Conservation (phyloP, 75 land plant genomes). For the Pinus taeda region DNA sequence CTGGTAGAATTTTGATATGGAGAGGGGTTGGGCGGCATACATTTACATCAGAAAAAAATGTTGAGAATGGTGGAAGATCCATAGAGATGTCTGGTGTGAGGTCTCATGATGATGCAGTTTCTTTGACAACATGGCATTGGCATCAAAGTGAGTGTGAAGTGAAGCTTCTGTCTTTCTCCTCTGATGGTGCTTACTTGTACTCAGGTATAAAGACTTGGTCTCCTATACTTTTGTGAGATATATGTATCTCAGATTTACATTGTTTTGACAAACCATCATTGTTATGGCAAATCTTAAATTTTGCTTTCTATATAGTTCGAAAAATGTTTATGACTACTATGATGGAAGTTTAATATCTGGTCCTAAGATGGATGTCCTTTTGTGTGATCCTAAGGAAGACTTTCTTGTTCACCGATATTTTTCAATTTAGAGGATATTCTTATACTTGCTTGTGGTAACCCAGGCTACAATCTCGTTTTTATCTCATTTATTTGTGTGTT, state of each 20-base stretch:
- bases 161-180: conserved; percentile 61
- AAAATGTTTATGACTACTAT: neutral
- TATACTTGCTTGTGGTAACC: no score
- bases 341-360: neutral
- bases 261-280: neutral
- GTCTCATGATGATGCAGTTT: conserved; percentile 82
- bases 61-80: conserved; percentile 19
- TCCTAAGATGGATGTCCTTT: neutral
- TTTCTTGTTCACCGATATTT: neutral
- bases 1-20: conserved; percentile 89
- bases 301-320: neutral
- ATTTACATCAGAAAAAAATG: conserved; percentile 16
- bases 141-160: conserved; percentile 64
- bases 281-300: neutral
- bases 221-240: neutral
- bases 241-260: neutral
- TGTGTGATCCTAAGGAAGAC: neutral
- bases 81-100: conserved; percentile 46
- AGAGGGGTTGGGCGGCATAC: conserved; percentile 64
- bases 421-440: neutral
- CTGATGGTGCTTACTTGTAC: conserved; percentile 83
- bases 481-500: neutral
- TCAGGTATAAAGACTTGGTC: conserved; percentile 48
- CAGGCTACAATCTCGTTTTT: neutral
- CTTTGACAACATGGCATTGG: conserved; percentile 91